Percentiles rank a stretch among this genome's conserved stretches.
Evolutionary conservation across 2,329 filamentous ascomycete genomes (phyloP).

Genomic region (Annulohypoxylon truncatum): DNA sequence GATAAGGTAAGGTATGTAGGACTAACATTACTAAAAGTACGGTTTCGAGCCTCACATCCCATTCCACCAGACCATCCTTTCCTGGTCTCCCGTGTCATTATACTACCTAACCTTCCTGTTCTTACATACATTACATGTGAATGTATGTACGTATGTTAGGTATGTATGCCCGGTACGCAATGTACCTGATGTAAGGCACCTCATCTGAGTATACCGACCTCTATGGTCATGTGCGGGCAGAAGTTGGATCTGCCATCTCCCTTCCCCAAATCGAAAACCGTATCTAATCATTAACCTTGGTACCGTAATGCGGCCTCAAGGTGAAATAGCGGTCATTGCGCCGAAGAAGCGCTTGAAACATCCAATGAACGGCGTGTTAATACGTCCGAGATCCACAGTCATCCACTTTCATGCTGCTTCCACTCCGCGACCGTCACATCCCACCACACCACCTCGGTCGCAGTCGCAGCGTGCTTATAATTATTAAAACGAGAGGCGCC

Average conservation of each 20-base stretch:
- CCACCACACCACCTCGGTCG: constrained; percentile 4
- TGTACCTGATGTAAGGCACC: constrained; percentile 15
- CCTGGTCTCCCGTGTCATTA: not conserved
- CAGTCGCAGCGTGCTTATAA: not conserved
- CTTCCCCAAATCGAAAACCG: not conserved
- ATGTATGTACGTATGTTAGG: constrained; percentile 1
- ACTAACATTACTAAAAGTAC: constrained; percentile 16
- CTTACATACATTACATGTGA: constrained; percentile 1
- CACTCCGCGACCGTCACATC: not conserved
- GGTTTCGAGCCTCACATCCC: not conserved
- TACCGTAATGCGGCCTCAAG: constrained; percentile 11
- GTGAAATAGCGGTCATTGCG: constrained; percentile 22
- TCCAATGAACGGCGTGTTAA: constrained; percentile 18
- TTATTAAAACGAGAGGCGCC: constrained; percentile 29
- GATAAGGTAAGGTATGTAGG: constrained; percentile 10
- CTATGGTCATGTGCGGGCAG: not conserved
- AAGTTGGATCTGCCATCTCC: not conserved
- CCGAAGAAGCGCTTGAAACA: constrained; percentile 15
- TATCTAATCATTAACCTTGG: constrained; percentile 5
- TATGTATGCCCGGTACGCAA: constrained; percentile 4
- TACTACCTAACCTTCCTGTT: constrained; percentile 7
- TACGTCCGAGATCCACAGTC: constrained; percentile 12
- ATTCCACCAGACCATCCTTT: not conserved
- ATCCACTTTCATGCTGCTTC: constrained; percentile 2
- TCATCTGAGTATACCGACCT: not conserved